These are phyloP conservation scores for Singerocomus inundabilis DNA, from an alignment of 1,284 basidiomycete species.

Conservation along the genomic window DNA sequence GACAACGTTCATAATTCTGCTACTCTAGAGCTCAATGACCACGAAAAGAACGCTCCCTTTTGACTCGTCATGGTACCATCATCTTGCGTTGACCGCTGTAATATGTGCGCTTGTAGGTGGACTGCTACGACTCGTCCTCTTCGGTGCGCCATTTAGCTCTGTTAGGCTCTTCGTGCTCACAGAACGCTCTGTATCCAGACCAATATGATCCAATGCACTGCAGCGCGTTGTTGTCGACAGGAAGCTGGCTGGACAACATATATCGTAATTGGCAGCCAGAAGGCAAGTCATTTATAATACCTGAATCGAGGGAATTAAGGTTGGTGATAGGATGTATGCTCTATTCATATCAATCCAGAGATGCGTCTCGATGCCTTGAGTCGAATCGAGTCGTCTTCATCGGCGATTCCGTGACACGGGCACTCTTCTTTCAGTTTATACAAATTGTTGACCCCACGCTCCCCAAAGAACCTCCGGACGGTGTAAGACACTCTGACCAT, in stretches of 20 bases:
- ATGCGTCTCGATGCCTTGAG: slow-evolving; percentile 53
- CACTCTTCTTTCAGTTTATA: slow-evolving; percentile 74
- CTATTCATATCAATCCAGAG: slow-evolving; percentile 55
- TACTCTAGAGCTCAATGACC: slow-evolving; percentile 17
- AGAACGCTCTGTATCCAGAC: slow-evolving; percentile 43
- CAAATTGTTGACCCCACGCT: slow-evolving; percentile 56
- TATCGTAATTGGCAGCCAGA: slow-evolving; percentile 83
- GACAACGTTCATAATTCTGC: neutral
- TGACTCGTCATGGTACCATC: slow-evolving; percentile 57
- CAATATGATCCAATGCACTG: slow-evolving; percentile 72
- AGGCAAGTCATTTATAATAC: slow-evolving; percentile 44
- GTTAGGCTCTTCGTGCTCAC: slow-evolving; percentile 1
- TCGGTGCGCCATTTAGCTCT: slow-evolving; percentile 41
- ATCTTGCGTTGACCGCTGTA: slow-evolving; percentile 42
- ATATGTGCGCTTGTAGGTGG: slow-evolving; percentile 43
- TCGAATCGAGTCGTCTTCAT: slow-evolving; percentile 67
- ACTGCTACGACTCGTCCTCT: slow-evolving; percentile 43
- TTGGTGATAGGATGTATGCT: slow-evolving; percentile 68
- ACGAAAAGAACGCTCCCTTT: slow-evolving; percentile 34
- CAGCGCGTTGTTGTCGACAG: slow-evolving; percentile 62
- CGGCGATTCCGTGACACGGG: slow-evolving; percentile 83
- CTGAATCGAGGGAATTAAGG: slow-evolving; percentile 8
- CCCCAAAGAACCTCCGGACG: slow-evolving; percentile 52
- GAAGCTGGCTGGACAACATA: slow-evolving; percentile 74
- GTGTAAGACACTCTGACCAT: slow-evolving; percentile 70